phyloP scores from a whole-genome alignment of 352 stramenopile species.

The Globisporangium camurandrum region DNA sequence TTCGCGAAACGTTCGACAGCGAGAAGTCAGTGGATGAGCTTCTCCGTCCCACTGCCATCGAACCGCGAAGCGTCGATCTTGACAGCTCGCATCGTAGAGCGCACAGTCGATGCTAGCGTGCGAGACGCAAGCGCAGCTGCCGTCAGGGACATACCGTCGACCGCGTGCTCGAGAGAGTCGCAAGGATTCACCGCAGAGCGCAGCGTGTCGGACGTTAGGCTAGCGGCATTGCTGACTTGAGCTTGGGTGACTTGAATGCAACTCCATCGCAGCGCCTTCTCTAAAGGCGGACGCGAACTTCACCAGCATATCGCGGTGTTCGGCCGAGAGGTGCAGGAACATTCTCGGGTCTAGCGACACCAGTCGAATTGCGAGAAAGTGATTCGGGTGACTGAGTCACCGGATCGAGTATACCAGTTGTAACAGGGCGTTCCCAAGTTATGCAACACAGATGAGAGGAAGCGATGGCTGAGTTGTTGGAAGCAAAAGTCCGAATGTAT shows the following conservation, averaged over 20 bases:
- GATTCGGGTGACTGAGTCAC: background rate
- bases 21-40: background rate
- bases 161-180: background rate
- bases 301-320: no score
- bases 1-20: background rate
- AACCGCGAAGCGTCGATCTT: background rate
- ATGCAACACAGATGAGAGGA: no score
- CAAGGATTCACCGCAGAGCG: background rate
- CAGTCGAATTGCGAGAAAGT: background rate
- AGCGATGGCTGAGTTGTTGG: no score
- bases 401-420: no score
- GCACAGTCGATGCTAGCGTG: background rate
- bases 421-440: no score
- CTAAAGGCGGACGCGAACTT: background rate
- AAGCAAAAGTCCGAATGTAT: no score
- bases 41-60: background rate
- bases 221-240: background rate
- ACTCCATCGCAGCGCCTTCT: background rate
- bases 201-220: background rate
- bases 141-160: background rate
- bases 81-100: background rate
- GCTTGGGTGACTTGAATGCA: background rate
- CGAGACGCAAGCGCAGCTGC: background rate
- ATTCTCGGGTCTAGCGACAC: background rate
- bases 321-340: background rate